Evolutionary conservation across 768 basidiomycete species (phyloP), one percentile per base, ranked within the genome.

Genomic region (Mycena floridula): DNA sequence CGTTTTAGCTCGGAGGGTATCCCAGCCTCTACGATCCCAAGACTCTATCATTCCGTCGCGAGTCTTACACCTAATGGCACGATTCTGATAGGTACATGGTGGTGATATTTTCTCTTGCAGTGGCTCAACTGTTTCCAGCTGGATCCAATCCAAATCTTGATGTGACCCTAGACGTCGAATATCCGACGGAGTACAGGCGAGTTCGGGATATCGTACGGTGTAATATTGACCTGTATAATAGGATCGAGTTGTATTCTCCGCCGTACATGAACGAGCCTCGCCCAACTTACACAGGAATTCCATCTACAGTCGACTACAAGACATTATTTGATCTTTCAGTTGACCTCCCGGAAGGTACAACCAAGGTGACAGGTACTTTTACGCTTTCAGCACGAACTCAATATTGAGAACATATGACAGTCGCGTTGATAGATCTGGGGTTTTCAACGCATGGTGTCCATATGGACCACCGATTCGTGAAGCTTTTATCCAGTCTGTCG

Each of bases 21-120:
- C 30, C 51, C 54, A 12, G 54, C 57, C 21, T 57, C 52, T 25
- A 50, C 53, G 21, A 57, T 64, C 30, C 15, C 60, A 7, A 52
- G 63, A 7, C 20, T 62, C 50, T 64, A 64, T 46, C 62, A 63
- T 48, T 68, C 66, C 11, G 55, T 61, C 3, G 62, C 62, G 23
- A 43, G 53, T 37, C 48, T 54, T 2, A 43, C 48, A 2, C 50
- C 55, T 7, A 46, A 54, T 26, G 49, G 56, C 11, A 36, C 41
- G 7, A 30, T 52, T 16, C 47, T 56, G 15, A 45, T 59, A 15
- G 23, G 30, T n/a, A 23, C 24, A 16, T 22, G 9, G 22, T 21
- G n/a, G 11, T 9, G 11, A 48, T 50, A 35, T 48, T 46, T 4
- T 16, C 44, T 20, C 22, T 47, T 13, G 45, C 49, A 16, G 41